Evolutionary conservation across 2,329 filamentous ascomycete genomes (phyloP).

Genomic region (Apiospora pterosperma): DNA sequence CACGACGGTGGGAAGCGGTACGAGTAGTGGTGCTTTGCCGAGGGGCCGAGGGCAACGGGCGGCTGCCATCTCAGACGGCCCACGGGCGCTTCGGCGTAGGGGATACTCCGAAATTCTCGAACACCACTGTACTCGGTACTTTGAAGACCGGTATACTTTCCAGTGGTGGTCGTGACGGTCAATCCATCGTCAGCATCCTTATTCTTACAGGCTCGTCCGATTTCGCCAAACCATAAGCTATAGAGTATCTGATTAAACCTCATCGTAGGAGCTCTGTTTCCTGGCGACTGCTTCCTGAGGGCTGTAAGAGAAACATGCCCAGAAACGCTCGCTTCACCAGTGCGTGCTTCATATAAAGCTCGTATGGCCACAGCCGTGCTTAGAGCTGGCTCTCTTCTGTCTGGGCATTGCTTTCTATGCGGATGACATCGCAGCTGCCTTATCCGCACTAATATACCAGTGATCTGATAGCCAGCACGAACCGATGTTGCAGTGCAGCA

Average conservation of each 20-base stretch:
- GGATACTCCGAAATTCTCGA: conserved; percentile 34
- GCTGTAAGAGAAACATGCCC: neutral
- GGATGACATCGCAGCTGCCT: neutral
- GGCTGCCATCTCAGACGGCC: neutral
- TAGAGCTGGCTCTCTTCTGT: neutral
- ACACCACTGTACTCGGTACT: conserved; percentile 28
- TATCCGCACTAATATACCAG: neutral
- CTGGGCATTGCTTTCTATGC: neutral
- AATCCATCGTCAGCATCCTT: conserved; percentile 10
- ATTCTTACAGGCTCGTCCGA: too few relatives aligned
- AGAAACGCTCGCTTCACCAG: neutral
- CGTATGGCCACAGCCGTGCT: neutral
- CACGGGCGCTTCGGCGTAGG: conserved; percentile 28
- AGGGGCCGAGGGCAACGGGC: neutral
- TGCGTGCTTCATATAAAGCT: neutral
- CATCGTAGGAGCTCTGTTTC: neutral
- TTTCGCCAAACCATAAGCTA: neutral
- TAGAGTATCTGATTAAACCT: neutral
- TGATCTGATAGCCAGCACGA: neutral
- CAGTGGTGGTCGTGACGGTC: conserved; percentile 27
- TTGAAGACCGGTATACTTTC: conserved; percentile 29
- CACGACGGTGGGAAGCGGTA: conserved; percentile 22
- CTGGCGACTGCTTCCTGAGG: neutral
- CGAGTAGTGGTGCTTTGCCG: conserved; percentile 2
- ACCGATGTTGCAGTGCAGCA: neutral